A percentile compares a stretch with the other conserved stretches of the same genome.
Conservation (phyloP, 2,329 filamentous ascomycete genomes). For the Cladosporium colombiae region DNA sequence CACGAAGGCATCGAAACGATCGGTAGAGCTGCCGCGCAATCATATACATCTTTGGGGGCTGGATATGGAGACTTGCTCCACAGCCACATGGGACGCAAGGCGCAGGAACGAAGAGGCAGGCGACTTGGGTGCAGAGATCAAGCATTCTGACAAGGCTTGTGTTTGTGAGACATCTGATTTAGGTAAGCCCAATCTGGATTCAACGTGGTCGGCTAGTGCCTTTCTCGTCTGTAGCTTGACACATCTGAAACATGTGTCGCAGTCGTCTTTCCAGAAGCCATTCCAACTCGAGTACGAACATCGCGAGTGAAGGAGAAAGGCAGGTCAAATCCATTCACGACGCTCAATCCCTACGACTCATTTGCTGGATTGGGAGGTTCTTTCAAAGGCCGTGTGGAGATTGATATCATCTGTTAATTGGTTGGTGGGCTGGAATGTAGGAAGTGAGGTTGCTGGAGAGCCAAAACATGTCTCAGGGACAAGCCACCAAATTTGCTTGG, state of each 20-base stretch:
- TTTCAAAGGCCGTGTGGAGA: background rate
- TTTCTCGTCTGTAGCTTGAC: background rate
- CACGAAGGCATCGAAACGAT: conserved; percentile 12
- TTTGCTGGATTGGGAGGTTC: background rate
- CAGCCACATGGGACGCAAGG: conserved; percentile 9
- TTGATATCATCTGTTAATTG: background rate
- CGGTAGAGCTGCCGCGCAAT: conserved; percentile 13
- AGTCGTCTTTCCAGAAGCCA: background rate
- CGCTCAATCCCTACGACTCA: background rate
- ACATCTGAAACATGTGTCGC: background rate
- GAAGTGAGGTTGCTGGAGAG: conserved; percentile 18
- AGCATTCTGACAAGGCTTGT: conserved; percentile 13
- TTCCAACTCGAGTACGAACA: background rate
- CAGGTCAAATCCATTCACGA: background rate
- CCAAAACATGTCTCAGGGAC: conserved; percentile 15
- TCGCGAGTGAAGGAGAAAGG: background rate
- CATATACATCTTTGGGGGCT: conserved; percentile 17
- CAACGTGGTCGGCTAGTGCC: background rate
- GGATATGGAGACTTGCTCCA: background rate
- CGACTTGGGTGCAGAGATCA: background rate
- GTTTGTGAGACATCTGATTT: background rate
- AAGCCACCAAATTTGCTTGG: conserved; percentile 2
- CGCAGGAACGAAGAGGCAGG: conserved; percentile 3
- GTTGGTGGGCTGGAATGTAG: background rate
- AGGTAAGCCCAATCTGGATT: background rate